Base-by-base conservation (phyloP, 2,329 filamentous ascomycete species). In the Botrytis elliptica region DNA sequence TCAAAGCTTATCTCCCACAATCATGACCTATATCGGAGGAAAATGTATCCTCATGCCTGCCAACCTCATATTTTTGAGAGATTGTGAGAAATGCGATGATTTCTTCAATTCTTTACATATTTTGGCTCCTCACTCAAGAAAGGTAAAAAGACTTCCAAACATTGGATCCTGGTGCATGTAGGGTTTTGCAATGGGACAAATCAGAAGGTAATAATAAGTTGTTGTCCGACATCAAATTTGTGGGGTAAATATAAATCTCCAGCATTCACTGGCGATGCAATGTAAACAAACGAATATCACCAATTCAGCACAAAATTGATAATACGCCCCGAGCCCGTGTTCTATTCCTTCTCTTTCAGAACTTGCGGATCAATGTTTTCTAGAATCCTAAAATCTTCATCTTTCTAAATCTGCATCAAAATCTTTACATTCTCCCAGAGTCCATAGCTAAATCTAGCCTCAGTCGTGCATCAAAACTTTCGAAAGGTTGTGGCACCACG, bases 1-100 rank as follows among this genome's bases (percentile, higher is more conserved):
- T 36, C 49, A 52, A 42, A 70, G 52, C 52, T 46, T 62, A 67
- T 49, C 44, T 44, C n/a, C 55, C 55, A 36, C n/a, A 63, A 72
- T 63, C 40, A 62, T 67, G 55, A 62, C 65, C 33, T 33, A 44
- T 38, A 42, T 74, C 70, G 74, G 64, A 38, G 62, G 33, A 59
- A 38, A 52, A 46, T 66, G 36, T 52, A 71, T 55, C 69, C 49
- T 49, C 40, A 65, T 64, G 36, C 57, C 22, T 71, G 36, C 69
- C 14, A 33, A 46, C 29, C 25, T n/a, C 5, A 14, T 57, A 57
- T 57, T 6, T 18, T 18, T 55, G 14, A n/a, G 25, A n/a, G 49
- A 60, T 29, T 22, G 29, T 10, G n/a, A 36, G 29, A 36, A 29
- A 33, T 65, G 1, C 10, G 20, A 65, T 46, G 46, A 12, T 46